Conservation (phyloP, 192 early-diverging fungal genomes). For the Irineochytrium annulatum region DNA sequence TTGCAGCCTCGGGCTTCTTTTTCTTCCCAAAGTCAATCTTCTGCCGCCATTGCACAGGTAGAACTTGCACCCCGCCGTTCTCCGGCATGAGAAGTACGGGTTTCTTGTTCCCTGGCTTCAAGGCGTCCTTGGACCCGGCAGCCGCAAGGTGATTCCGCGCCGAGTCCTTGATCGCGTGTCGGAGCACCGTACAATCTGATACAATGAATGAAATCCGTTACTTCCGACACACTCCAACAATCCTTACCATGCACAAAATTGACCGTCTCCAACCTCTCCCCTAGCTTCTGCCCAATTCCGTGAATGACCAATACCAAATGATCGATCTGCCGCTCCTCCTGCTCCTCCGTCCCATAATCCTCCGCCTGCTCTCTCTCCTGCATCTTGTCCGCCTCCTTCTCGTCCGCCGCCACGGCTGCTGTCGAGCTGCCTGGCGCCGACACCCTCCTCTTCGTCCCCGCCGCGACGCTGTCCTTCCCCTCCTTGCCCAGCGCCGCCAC, state of each 20-base stretch:
- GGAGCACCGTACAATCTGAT: conserved; percentile 65
- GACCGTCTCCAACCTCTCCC: conserved; percentile 65
- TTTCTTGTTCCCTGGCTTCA: conserved; percentile 12
- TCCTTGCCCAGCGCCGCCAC: conserved; percentile 8
- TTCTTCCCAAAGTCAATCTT: conserved; percentile 71
- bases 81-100: conserved; percentile 35
- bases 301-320: conserved; percentile 82
- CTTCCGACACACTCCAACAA: background rate
- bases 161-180: conserved; percentile 58
- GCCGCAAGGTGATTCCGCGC: conserved; percentile 10
- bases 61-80: conserved; percentile 60
- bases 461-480: conserved; percentile 16
- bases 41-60: conserved; percentile 82
- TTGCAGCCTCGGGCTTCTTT: conserved; percentile 19
- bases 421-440: conserved; percentile 9
- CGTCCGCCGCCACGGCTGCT: conserved; percentile 9
- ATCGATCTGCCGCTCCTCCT: conserved; percentile 65
- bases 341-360: conserved; percentile 53
- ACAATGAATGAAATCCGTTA: background rate
- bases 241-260: conserved; percentile 53
- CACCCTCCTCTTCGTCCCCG: conserved; percentile 23
- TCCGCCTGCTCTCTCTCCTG: conserved; percentile 42
- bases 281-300: conserved; percentile 79
- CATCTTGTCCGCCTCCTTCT: conserved; percentile 47
- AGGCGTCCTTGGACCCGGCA: conserved; percentile 11